Base-by-base conservation (phyloP, 73 alveolate genomes). In the Paramecium tetraurelia region DNA sequence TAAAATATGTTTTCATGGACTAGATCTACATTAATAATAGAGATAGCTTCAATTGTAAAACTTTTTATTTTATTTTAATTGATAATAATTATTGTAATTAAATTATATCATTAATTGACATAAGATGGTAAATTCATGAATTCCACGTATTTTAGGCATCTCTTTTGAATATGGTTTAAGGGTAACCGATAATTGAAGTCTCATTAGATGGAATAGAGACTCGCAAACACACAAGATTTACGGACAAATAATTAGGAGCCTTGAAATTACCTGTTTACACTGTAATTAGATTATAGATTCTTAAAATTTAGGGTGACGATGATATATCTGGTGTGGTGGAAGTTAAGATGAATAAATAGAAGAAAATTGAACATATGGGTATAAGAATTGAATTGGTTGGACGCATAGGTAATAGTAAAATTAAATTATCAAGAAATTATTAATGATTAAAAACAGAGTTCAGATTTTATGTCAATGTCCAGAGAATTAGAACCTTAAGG, bases 401-500 rank as follows among this genome's bases (percentile, higher is more conserved):
- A 31, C 53, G 87, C n/a, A 89, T 89, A 27, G 94, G 94, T 89
- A 89, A 63, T n/a, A 48, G n/a, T 41, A 43, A 5, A 21, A 35
- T 38, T 40, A 10, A 38, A 63, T 68, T 14, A 18, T 57, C 9
- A 22, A 89, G 94, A 89, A 83, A 83, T 89, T 12, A 89, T 83
- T 16, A 70, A 89, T 89, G 94, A 89, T 46, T 70, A 40, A 20
- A 89, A 89, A 43, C 36, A 89, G 50, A 89, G 87, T 89, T 59
- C 89, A 43, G 94, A 89, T 89, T 89, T 89, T 38, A 89, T 89
- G 94, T 70, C 92, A 11, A 89, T 89, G 94, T 57, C 92, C 3
- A 89, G 94, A 89, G 94, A 89, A 89, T 89, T 89, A 33, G 94
- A 89, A 18, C 94, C 94, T 24, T 58, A 77, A 46, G 94, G 94